phyloP scores from a whole-genome alignment of 2,329 filamentous ascomycete genomes.

The Pezicula neosporulosa region DNA sequence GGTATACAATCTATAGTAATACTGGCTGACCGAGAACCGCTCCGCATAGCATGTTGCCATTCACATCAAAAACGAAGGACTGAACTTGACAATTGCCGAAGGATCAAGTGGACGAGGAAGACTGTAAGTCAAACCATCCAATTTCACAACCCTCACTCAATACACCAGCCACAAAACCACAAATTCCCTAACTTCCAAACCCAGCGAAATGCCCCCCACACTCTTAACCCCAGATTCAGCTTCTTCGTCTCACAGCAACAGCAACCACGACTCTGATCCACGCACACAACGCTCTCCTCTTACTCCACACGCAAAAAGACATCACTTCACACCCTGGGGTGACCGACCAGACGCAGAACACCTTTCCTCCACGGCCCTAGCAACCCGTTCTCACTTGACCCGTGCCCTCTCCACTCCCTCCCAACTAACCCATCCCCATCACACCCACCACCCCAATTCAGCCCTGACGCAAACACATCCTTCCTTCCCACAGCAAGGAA shows the following conservation, averaged over 20 bases:
- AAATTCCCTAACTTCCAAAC: neutral
- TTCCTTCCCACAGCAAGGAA: neutral
- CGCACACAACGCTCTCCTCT: too few relatives aligned
- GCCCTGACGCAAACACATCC: neutral
- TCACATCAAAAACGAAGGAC: conserved; percentile 26
- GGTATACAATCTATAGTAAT: too few relatives aligned
- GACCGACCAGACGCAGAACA: too few relatives aligned
- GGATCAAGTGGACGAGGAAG: conserved; percentile 22
- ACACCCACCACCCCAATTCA: neutral
- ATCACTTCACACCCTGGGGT: too few relatives aligned
- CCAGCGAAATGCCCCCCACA: conserved; percentile 16
- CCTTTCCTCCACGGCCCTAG: too few relatives aligned
- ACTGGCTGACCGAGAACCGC: conserved; percentile 3
- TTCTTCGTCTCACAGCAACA: conserved; percentile 3
- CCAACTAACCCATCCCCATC: neutral
- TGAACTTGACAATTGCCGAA: conserved; percentile 23
- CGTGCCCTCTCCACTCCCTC: neutral
- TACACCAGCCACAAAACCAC: neutral
- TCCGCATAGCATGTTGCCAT: conserved; percentile 22
- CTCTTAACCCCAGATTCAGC: conserved; percentile 3
- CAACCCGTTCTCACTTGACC: neutral
- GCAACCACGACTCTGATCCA: too few relatives aligned
- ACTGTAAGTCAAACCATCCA: conserved; percentile 14
- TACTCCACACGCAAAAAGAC: too few relatives aligned
- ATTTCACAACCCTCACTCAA: neutral